These are phyloP conservation scores for Dissophora globulifera DNA, from an alignment of 192 early-diverging fungal genomes.

Conservation along the genomic window DNA sequence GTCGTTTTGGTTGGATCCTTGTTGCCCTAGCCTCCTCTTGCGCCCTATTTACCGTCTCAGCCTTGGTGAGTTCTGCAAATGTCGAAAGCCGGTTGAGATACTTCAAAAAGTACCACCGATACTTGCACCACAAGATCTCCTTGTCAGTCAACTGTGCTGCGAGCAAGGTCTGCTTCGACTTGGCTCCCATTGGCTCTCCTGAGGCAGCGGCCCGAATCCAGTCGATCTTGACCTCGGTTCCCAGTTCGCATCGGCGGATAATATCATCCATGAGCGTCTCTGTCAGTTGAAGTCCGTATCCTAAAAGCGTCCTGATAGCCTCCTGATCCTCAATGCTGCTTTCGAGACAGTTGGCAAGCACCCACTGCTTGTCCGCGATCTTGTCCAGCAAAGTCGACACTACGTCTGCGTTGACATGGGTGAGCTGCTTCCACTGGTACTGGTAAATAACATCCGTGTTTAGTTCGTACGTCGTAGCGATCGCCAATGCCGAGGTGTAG, in stretches of 20 bases:
- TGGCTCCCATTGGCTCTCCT: conserved; percentile 9
- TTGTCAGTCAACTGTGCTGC: conserved; percentile 29
- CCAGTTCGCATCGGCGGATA: conserved; percentile 40
- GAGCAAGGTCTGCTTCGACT: background rate
- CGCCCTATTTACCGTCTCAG: conserved; percentile 23
- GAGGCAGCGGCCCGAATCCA: conserved; percentile 35
- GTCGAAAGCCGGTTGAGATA: conserved; percentile 73
- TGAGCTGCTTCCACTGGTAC: conserved; percentile 62
- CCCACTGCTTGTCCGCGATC: conserved; percentile 71
- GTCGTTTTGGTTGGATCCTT: background rate
- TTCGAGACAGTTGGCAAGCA: conserved; percentile 62
- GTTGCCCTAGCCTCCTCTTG: conserved; percentile 13
- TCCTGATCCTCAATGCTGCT: conserved; percentile 39
- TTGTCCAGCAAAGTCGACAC: conserved; percentile 57
- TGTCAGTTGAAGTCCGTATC: conserved; percentile 64
- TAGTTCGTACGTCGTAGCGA: conserved; percentile 63
- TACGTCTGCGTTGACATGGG: conserved; percentile 16
- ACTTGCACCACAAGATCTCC: conserved; percentile 57
- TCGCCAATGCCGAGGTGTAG: conserved; percentile 64
- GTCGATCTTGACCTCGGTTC: conserved; percentile 19
- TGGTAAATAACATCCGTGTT: conserved; percentile 72
- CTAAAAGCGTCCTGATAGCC: conserved; percentile 55
- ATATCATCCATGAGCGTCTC: conserved; percentile 56
- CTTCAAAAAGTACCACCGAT: conserved; percentile 65
- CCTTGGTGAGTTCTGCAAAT: conserved; percentile 60